These are phyloP conservation scores for Suillus tomentosus DNA, from an alignment of 768 basidiomycete species.

Conservation along the genomic window DNA sequence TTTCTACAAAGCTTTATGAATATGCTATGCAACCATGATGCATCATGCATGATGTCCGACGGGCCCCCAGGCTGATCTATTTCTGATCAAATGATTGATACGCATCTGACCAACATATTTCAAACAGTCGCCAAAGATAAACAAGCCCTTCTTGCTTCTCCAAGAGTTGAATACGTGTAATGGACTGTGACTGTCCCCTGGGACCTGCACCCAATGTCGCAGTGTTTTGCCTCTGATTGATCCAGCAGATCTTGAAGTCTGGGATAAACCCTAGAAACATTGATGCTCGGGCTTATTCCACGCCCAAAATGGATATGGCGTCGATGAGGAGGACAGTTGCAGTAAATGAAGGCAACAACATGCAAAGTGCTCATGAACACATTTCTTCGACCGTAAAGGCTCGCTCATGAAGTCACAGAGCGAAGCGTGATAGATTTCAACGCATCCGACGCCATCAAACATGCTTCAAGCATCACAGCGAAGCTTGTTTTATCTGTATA, in stretches of 20 bases:
- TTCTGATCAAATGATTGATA: background rate
- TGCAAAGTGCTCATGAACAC: background rate
- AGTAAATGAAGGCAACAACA: background rate
- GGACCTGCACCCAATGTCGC: background rate
- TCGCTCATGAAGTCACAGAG: background rate
- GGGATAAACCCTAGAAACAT: background rate
- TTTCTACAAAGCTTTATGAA: background rate
- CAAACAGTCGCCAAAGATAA: conserved; percentile 23
- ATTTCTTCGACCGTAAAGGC: background rate
- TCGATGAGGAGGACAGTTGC: background rate
- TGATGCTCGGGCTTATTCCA: background rate
- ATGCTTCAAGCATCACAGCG: background rate
- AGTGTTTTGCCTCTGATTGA: background rate
- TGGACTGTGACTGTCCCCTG: no score
- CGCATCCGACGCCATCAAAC: background rate
- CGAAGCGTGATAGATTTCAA: conserved; percentile 7
- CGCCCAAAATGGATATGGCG: no score
- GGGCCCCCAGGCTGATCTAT: background rate
- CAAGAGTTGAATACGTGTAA: background rate
- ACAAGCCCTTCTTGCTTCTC: background rate
- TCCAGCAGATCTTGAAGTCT: background rate
- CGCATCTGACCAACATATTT: no score
- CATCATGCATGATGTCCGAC: background rate
- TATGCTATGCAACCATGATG: background rate
- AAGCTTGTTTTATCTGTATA: background rate